A percentile compares a stretch with the other conserved stretches of the same genome.
Conservation (phyloP, 2,329 filamentous ascomycete genomes). For the Fusarium chaquense region DNA sequence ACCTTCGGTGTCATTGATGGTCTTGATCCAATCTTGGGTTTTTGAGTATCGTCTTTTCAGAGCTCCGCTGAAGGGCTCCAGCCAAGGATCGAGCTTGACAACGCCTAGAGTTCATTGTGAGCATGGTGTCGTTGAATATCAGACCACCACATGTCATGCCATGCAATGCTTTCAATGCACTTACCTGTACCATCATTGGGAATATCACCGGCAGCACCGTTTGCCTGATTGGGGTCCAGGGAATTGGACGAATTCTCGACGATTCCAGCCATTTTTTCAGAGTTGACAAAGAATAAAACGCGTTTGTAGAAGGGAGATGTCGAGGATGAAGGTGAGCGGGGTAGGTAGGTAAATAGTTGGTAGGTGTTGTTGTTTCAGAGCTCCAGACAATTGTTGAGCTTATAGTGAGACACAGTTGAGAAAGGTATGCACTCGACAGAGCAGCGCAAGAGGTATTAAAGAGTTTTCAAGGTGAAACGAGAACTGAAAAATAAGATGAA, state of each 20-base stretch:
- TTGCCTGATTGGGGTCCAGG: slow-evolving; percentile 53
- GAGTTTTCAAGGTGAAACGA: slow-evolving; percentile 30
- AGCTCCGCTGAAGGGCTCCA: slow-evolving; percentile 83
- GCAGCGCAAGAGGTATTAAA: slow-evolving; percentile 15
- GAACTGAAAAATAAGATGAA: slow-evolving; percentile 29
- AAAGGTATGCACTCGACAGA: slow-evolving; percentile 25
- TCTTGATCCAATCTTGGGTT: slow-evolving; percentile 87
- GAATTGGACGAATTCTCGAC: slow-evolving; percentile 59
- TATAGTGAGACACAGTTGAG: slow-evolving; percentile 41
- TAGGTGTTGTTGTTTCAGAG: slow-evolving; percentile 42
- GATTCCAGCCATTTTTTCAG: slow-evolving; percentile 52
- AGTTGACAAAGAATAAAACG: slow-evolving; percentile 20
- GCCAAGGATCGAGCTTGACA: slow-evolving; percentile 87
- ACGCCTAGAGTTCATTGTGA: slow-evolving; percentile 71
- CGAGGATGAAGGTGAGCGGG: slow-evolving; percentile 40
- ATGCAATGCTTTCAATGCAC: slow-evolving; percentile 33
- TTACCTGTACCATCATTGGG: slow-evolving; percentile 80
- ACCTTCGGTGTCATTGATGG: slow-evolving; percentile 84
- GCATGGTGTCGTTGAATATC: slow-evolving; percentile 28
- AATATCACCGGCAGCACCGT: slow-evolving; percentile 61
- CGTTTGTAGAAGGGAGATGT: slow-evolving; percentile 31
- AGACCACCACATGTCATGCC: slow-evolving; percentile 40
- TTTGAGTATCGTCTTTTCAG: slow-evolving; percentile 82
- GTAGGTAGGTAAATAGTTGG: slow-evolving; percentile 27
- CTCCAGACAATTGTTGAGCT: slow-evolving; percentile 41